Base-by-base conservation (phyloP, 495 filamentous ascomycete genomes). In the Geoglossum glabrum region DNA sequence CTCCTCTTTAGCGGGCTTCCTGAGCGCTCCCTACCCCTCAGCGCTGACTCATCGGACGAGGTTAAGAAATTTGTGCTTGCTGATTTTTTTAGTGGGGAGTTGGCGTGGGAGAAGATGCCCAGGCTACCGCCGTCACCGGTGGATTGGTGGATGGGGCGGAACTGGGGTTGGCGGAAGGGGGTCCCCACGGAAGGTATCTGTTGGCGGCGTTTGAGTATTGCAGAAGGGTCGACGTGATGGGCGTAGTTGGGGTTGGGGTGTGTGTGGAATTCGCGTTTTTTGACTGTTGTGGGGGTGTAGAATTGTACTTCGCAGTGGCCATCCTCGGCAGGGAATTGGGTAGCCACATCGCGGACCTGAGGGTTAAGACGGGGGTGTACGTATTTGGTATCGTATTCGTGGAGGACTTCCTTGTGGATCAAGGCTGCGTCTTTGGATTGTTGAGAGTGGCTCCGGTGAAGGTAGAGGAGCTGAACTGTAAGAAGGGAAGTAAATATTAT, bases 381-480 rank as follows among this genome's bases (percentile, higher is more conserved):
- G 61, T 79, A 95, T 74, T 97, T 97, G 51, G 80, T 85, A 68
- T 98, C 87, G 69, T 98, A 98, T 70, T 98, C 92, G 65, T 87
- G 81, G 71, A 96, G 70, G 7, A 98, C 90, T 68, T 95, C 87
- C 61, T 84, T 89, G 55, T 92, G 85, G 55, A 97, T 85, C 28
- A 97, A 71, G 0, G 80, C 75, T 1, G 78, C 76, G 67, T 98
- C 92, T 64, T 90, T 94, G 46, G 79, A 76, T 64, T 97, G 89
- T 65, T 90, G 90, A 4, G 77, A 77, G 68, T 88, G 95, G 23
- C 73, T 78, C 1, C 72, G 71, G 33, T 81, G 80, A 30, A 95
- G 72, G 21, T 84, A 73, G 15, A 78, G 73, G 58, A 96, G 76
- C 68, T 96, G 90, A 6, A 74, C 72, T 0, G 90, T 89, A 9